Evolutionary conservation across 805 yeast genomes (phyloP).

Genomic region (Peterozyma xylosa): DNA sequence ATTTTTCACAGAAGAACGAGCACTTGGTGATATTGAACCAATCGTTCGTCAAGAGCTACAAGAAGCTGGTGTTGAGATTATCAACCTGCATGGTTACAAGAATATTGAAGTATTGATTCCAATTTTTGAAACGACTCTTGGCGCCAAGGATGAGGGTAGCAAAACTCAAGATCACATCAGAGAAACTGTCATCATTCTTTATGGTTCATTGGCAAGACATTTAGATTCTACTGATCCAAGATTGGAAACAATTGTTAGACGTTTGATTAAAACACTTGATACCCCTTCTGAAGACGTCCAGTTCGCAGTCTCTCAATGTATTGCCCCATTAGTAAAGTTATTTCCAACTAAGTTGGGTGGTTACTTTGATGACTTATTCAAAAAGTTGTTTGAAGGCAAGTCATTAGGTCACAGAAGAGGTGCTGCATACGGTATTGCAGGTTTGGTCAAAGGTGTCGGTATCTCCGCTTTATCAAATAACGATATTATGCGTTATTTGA

Average conservation of each 20-base stretch:
- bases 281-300: constrained; percentile 91
- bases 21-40: constrained; percentile 68
- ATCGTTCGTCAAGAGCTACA: constrained; percentile 76
- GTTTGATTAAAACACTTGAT: constrained; percentile 66
- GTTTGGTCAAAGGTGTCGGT: constrained; percentile 87
- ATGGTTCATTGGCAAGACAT: constrained; percentile 89
- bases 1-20: constrained; percentile 55
- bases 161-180: constrained; percentile 53
- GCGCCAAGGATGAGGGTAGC: constrained; percentile 38
- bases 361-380: constrained; percentile 53
- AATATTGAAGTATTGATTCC: constrained; percentile 72
- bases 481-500: constrained; percentile 68
- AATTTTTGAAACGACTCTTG: constrained; percentile 66
- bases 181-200: constrained; percentile 77
- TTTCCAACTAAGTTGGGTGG: constrained; percentile 39
- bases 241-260: constrained; percentile 54
- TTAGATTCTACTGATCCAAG: constrained; percentile 60
- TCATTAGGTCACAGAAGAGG: constrained; percentile 64
- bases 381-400: constrained; percentile 47
- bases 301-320: constrained; percentile 75
- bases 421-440: constrained; percentile 95
- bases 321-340: constrained; percentile 71
- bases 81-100: constrained; percentile 56
- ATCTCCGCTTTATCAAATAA: constrained; percentile 66
- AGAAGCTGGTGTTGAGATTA: constrained; percentile 78